These are phyloP conservation scores for Kazachstania psychrophila DNA, from an alignment of 805 yeast species.

Conservation along the genomic window DNA sequence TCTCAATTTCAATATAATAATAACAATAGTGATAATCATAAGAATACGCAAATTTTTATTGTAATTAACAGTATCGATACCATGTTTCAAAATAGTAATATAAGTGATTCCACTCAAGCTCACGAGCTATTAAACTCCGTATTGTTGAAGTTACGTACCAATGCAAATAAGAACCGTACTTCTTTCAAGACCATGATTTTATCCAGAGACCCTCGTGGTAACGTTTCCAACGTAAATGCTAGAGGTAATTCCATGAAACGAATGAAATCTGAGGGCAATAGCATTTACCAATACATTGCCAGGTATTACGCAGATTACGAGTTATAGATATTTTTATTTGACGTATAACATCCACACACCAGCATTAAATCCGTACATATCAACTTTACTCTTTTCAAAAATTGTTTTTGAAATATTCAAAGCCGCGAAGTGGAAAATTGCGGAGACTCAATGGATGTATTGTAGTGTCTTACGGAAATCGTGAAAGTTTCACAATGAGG, in stretches of 20 bases:
- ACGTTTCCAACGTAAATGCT: neutral
- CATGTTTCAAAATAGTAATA: slow-evolving; percentile 23
- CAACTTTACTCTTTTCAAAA: neutral
- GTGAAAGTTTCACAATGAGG: too few species aligned
- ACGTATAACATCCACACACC: slow-evolving; percentile 1
- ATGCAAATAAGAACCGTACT: slow-evolving; percentile 10
- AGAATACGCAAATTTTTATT: slow-evolving; percentile 4
- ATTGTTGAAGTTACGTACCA: slow-evolving; percentile 16
- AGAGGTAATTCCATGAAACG: slow-evolving; percentile 8
- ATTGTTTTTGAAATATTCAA: neutral
- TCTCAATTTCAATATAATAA: neutral
- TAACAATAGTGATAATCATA: neutral
- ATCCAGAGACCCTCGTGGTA: neutral
- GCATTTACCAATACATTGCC: slow-evolving; percentile 18
- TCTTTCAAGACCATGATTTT: neutral
- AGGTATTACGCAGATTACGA: slow-evolving; percentile 20
- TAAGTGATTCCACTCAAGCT: slow-evolving; percentile 12
- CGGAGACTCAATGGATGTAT: too few species aligned
- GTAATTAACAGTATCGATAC: slow-evolving; percentile 22
- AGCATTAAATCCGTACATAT: neutral
- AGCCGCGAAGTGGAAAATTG: neutral
- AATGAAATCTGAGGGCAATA: slow-evolving; percentile 12
- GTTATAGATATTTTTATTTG: neutral
- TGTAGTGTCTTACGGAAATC: too few species aligned
- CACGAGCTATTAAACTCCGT: slow-evolving; percentile 18